Conservation (phyloP, 1,284 basidiomycete genomes). For the Ganoderma sinense region DNA sequence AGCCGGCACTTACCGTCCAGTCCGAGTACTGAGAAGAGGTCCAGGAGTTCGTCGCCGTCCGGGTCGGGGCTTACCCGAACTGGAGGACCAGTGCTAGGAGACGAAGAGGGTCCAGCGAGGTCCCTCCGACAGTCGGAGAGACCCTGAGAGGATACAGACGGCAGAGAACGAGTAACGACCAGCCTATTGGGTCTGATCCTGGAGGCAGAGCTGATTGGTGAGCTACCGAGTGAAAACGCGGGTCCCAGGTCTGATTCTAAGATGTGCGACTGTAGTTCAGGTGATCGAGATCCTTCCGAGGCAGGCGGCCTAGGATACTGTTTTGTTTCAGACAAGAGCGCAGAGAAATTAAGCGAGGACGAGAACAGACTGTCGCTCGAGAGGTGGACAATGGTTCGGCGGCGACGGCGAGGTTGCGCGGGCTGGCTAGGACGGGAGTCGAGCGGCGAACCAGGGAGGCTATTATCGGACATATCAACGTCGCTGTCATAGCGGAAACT, state of each 20-base stretch:
- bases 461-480: constrained; percentile 31
- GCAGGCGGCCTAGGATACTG: constrained; percentile 24
- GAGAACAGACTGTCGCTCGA: constrained; percentile 46
- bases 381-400: constrained; percentile 37
- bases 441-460: constrained; percentile 26
- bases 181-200: neutral
- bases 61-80: constrained; percentile 16
- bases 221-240: constrained; percentile 24
- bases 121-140: constrained; percentile 13
- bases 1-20: constrained; percentile 39
- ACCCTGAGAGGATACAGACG: neutral
- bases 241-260: constrained; percentile 20
- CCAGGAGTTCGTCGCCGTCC: constrained; percentile 38
- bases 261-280: constrained; percentile 8
- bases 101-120: neutral
- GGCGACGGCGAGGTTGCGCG: constrained; percentile 33
- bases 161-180: neutral
- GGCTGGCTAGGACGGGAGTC: constrained; percentile 17
- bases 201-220: constrained; percentile 1
- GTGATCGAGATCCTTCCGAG: constrained; percentile 22
- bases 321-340: constrained; percentile 33
- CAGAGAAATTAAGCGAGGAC: constrained; percentile 42
- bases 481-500: constrained; percentile 30
- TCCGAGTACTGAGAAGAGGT: constrained; percentile 41
- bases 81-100: constrained; percentile 10